Evolutionary conservation across 495 filamentous ascomycete species (phyloP).

Genomic region (Amorphotheca resinae): DNA sequence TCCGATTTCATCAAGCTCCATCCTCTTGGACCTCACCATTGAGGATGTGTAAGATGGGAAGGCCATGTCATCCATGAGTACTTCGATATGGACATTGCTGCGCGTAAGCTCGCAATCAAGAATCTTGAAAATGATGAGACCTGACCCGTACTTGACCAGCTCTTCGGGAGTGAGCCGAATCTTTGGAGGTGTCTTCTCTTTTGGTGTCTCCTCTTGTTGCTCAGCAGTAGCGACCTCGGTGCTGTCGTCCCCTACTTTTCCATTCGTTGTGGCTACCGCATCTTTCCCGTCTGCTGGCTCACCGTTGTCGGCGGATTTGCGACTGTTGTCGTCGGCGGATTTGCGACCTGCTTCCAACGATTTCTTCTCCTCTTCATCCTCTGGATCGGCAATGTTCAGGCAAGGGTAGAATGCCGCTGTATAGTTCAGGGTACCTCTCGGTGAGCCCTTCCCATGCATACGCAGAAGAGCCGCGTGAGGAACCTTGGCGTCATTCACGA

Average conservation of each 20-base stretch:
- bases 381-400: slow-evolving; percentile 77
- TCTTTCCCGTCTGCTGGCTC: slow-evolving; percentile 1
- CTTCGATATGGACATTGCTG: slow-evolving; percentile 66
- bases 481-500: slow-evolving; percentile 64
- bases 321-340: slow-evolving; percentile 13
- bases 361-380: slow-evolving; percentile 61
- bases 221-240: slow-evolving; percentile 33
- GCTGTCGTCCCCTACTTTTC: slow-evolving; percentile 16
- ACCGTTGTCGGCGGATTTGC: slow-evolving; percentile 10
- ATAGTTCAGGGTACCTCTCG: slow-evolving; percentile 74
- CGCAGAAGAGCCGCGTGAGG: slow-evolving; percentile 48
- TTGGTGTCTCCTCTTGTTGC: slow-evolving; percentile 37
- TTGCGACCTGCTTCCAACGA: slow-evolving; percentile 21
- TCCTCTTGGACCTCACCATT: slow-evolving; percentile 49
- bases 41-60: slow-evolving; percentile 81
- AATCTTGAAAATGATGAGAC: slow-evolving; percentile 87
- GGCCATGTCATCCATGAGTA: slow-evolving; percentile 87
- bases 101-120: slow-evolving; percentile 75
- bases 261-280: slow-evolving; percentile 9
- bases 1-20: slow-evolving; percentile 76
- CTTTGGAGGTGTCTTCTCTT: slow-evolving; percentile 52
- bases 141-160: slow-evolving; percentile 73
- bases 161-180: slow-evolving; percentile 67
- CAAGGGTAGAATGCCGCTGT: slow-evolving; percentile 85
- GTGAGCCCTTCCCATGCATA: slow-evolving; percentile 48